phyloP scores from a whole-genome alignment of 192 early-diverging fungal species.

The Linnemannia zychae region DNA sequence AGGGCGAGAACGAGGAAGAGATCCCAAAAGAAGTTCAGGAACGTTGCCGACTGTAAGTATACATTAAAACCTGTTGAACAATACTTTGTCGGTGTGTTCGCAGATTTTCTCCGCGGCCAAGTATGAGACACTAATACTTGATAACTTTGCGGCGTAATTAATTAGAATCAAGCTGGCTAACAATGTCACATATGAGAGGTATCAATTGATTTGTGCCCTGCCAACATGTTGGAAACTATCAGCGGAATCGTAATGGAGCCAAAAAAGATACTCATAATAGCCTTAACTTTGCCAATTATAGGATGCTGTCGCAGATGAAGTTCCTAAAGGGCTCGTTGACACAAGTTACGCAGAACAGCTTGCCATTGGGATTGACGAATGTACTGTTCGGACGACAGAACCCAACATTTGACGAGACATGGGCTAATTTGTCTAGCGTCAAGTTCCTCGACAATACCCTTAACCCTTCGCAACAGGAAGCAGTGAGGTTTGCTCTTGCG shows the following conservation, averaged over 20 bases:
- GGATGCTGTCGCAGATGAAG: conserved; percentile 53
- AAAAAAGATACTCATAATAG: background rate
- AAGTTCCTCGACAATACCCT: conserved; percentile 71
- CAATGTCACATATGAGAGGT: conserved; percentile 66
- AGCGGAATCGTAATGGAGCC: background rate
- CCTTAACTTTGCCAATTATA: conserved; percentile 14
- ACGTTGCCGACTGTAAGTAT: conserved; percentile 73
- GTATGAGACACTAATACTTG: conserved; percentile 29
- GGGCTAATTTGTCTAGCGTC: conserved; percentile 40
- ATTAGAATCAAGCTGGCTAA: conserved; percentile 61
- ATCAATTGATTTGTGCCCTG: background rate
- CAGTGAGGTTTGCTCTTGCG: conserved; percentile 71
- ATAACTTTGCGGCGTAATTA: too few species aligned
- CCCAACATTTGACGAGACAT: conserved; percentile 40
- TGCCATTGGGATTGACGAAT: conserved; percentile 35
- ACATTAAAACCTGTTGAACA: conserved; percentile 57
- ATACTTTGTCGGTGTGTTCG: background rate
- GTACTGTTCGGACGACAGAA: conserved; percentile 63
- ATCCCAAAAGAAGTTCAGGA: conserved; percentile 73
- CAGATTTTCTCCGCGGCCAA: background rate
- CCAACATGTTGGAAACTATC: background rate
- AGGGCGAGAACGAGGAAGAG: conserved; percentile 64
- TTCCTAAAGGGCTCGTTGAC: conserved; percentile 59
- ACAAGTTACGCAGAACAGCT: conserved; percentile 35
- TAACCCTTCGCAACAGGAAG: conserved; percentile 80